These are phyloP conservation scores for Tephrocybe sp. DNA, from an alignment of 768 basidiomycete species.

Conservation along the genomic window DNA sequence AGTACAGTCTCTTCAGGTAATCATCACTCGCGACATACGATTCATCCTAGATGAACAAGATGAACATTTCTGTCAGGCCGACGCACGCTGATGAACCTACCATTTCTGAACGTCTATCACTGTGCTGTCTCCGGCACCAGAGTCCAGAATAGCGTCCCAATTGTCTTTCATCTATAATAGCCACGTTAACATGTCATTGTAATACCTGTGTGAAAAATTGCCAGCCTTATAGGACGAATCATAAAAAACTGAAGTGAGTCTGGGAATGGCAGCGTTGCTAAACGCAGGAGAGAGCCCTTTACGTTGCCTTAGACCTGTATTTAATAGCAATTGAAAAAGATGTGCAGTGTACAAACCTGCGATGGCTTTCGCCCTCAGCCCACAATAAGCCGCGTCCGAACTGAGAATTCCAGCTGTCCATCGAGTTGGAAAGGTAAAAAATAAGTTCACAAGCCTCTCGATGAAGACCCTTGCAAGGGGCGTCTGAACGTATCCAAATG, in stretches of 20 bases:
- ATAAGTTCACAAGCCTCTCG: slow-evolving; percentile 33
- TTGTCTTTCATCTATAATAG: slow-evolving; percentile 27
- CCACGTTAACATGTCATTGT: background rate
- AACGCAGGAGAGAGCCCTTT: slow-evolving; percentile 54
- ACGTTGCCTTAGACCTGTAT: slow-evolving; percentile 35
- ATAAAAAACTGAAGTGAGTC: slow-evolving; percentile 45
- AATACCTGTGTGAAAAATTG: background rate
- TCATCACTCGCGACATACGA: slow-evolving; percentile 36
- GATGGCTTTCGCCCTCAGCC: slow-evolving; percentile 48
- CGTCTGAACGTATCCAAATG: slow-evolving; percentile 45
- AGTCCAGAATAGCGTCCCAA: slow-evolving; percentile 24
- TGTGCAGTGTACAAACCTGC: slow-evolving; percentile 28
- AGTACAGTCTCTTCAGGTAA: too few relatives aligned
- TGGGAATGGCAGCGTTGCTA: slow-evolving; percentile 50
- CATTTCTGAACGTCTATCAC: slow-evolving; percentile 50
- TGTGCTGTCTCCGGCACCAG: slow-evolving; percentile 36
- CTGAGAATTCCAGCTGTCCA: slow-evolving; percentile 14
- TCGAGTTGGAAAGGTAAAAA: background rate
- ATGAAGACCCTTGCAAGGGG: slow-evolving; percentile 33
- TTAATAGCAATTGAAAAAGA: too few relatives aligned
- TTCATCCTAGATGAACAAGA: slow-evolving; percentile 36
- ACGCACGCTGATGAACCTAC: too few relatives aligned
- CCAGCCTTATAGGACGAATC: slow-evolving; percentile 51
- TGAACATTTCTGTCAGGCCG: slow-evolving; percentile 15
- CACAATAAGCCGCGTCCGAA: slow-evolving; percentile 41